phyloP scores from a whole-genome alignment of 164 flowering plant species.

The Euptelea pleiosperma region DNA sequence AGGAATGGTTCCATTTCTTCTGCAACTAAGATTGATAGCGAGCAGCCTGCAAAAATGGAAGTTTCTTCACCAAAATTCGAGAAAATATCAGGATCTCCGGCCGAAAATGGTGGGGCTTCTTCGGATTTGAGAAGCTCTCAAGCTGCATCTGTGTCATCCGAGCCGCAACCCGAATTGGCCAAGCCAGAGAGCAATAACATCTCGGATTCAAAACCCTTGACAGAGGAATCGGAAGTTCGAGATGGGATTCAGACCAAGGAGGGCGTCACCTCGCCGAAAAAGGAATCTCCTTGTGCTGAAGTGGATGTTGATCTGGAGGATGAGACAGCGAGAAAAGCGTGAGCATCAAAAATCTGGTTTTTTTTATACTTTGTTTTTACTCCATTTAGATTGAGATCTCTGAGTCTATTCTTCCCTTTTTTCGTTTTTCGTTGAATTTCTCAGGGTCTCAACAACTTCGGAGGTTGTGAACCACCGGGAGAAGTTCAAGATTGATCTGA shows the following conservation, averaged over 20 bases:
- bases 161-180: constrained; percentile 23
- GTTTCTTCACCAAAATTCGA: constrained; percentile 42
- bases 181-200: constrained; percentile 28
- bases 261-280: constrained; percentile 35
- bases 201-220: constrained; percentile 31
- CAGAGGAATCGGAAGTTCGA: constrained; percentile 32
- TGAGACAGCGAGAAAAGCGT: constrained; percentile 35
- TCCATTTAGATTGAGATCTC: not conserved
- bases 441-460: constrained; percentile 31
- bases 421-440: not conserved
- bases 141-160: constrained; percentile 9
- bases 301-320: constrained; percentile 30
- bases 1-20: constrained; percentile 8
- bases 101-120: constrained; percentile 39
- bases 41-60: constrained; percentile 44
- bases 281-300: constrained; percentile 37
- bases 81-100: constrained; percentile 36
- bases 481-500: constrained; percentile 87
- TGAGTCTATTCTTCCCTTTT: not conserved
- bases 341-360: constrained; percentile 18
- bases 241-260: constrained; percentile 20
- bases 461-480: constrained; percentile 43
- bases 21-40: constrained; percentile 38
- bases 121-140: constrained; percentile 31
- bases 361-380: constrained; percentile 2